phyloP scores from a whole-genome alignment of 805 yeast species.

The Brettanomyces custersianus region DNA sequence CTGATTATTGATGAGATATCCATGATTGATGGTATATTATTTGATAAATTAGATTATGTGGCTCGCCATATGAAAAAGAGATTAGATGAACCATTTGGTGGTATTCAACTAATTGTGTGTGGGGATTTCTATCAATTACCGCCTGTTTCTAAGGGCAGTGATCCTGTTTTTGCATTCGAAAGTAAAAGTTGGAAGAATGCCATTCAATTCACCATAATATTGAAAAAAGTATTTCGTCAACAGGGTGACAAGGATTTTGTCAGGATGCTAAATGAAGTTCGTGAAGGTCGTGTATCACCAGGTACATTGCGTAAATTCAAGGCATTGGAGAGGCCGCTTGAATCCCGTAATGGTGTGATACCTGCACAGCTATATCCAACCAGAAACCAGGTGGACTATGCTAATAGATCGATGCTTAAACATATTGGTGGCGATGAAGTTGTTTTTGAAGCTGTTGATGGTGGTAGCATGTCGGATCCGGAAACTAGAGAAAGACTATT shows the following conservation, averaged over 20 bases:
- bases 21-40: slow-evolving; percentile 64
- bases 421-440: slow-evolving; percentile 35
- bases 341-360: slow-evolving; percentile 46
- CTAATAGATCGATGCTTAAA: slow-evolving; percentile 44
- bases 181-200: slow-evolving; percentile 51
- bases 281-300: slow-evolving; percentile 49
- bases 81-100: slow-evolving; percentile 55
- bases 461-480: slow-evolving; percentile 36
- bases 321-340: slow-evolving; percentile 41
- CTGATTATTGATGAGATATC: slow-evolving; percentile 71
- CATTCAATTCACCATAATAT: slow-evolving; percentile 47
- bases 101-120: slow-evolving; percentile 65
- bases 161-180: slow-evolving; percentile 53
- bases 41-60: slow-evolving; percentile 54
- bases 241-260: slow-evolving; percentile 63
- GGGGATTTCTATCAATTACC: slow-evolving; percentile 83
- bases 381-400: slow-evolving; percentile 59
- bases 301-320: slow-evolving; percentile 42
- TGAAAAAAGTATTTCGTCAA: slow-evolving; percentile 66
- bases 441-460: slow-evolving; percentile 43
- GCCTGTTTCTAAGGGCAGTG: slow-evolving; percentile 42
- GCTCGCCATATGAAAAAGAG: slow-evolving; percentile 42
- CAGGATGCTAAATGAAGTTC: slow-evolving; percentile 66
- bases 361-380: slow-evolving; percentile 75
- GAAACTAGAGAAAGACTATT: slow-evolving; percentile 36